Base-by-base conservation (phyloP, 2,329 filamentous ascomycete genomes). In the Sporothrix luriei region DNA sequence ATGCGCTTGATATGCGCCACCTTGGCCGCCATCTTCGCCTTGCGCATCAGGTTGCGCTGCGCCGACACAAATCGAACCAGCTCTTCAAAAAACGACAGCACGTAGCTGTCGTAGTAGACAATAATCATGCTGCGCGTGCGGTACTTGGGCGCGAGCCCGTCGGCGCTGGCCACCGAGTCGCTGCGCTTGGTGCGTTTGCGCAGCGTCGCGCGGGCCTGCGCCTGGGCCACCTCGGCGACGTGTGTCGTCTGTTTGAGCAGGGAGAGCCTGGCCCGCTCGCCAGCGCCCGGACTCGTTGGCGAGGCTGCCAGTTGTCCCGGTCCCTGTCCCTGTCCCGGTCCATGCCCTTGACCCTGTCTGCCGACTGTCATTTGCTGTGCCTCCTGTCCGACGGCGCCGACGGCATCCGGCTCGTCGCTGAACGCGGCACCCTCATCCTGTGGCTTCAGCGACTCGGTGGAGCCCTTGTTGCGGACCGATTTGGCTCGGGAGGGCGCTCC, bases 91-190 rank as follows among this genome's bases (percentile, higher is more conserved):
- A 90, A 88, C 66, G 88, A 88, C 77, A 97, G 93, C 3, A 96
- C 90, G 72, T 92, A 90, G 74, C 91, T 92, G 77, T 97, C 94
- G 77, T 97, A 97, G 79, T 93, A 94, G n/a, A 97, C 91, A 52
- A 95, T 89, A 61, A 94, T 90, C 84, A 92, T 91, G 70, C 85
- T 89, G 73, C 90, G 87, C 3, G 88, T 88, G 68, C 91, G 88
- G 77, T 90, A 91, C 72, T 88, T 87, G 13, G 82, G 78, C 0
- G 82, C 77, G 2, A 80, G 77, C 13, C 78, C 79, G 48, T 85
- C 84, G 48, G 79, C 81, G 54, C 84, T 87, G 66, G 83, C 74
- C 73, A 87, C 79, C 0, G 85, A 87, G 29, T 84, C 80, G 14
- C 84, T 82, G 68, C 84, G 82, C 67, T 82, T 81, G 62, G 68